phyloP scores from a whole-genome alignment of 2,329 filamentous ascomycete species.

The Ilyonectria destructans region DNA sequence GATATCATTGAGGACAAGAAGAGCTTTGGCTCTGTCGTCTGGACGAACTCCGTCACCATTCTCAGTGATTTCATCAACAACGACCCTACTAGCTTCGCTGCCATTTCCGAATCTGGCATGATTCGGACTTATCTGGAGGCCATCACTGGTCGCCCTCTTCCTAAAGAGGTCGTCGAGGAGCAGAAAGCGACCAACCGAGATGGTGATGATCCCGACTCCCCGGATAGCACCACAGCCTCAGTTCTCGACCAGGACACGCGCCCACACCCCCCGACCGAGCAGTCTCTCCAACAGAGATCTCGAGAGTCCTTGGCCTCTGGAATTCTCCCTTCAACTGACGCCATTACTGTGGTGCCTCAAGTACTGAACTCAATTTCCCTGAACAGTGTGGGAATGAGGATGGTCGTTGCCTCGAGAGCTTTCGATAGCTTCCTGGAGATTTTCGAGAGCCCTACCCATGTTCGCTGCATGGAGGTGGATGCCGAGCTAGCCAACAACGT shows the following conservation, averaged over 20 bases:
- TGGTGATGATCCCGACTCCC: constrained; percentile 56
- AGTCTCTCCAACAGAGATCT: constrained; percentile 64
- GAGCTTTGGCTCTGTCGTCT: constrained; percentile 92
- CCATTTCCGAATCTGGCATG: constrained; percentile 94
- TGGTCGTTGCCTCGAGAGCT: constrained; percentile 88
- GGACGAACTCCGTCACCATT: constrained; percentile 94
- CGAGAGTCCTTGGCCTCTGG: constrained; percentile 72
- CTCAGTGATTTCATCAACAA: constrained; percentile 98
- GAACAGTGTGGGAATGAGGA: constrained; percentile 87
- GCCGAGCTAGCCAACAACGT: constrained; percentile 79
- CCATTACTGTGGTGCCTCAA: constrained; percentile 87
- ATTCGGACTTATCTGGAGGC: constrained; percentile 90
- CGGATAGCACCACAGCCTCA: constrained; percentile 59
- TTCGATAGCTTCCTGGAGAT: constrained; percentile 93
- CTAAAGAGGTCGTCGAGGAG: constrained; percentile 50
- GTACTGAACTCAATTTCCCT: constrained; percentile 95
- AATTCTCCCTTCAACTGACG: constrained; percentile 90
- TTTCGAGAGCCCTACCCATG: constrained; percentile 93
- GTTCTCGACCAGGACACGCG: constrained; percentile 57
- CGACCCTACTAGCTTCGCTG: constrained; percentile 96
- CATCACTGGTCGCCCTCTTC: constrained; percentile 73
- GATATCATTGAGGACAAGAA: constrained; percentile 85
- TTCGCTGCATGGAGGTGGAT: constrained; percentile 87
- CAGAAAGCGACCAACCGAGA: constrained; percentile 52
- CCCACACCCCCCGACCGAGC: constrained; percentile 69